Base-by-base conservation (phyloP, 129 eudicot species). In the Flaveria robusta region DNA sequence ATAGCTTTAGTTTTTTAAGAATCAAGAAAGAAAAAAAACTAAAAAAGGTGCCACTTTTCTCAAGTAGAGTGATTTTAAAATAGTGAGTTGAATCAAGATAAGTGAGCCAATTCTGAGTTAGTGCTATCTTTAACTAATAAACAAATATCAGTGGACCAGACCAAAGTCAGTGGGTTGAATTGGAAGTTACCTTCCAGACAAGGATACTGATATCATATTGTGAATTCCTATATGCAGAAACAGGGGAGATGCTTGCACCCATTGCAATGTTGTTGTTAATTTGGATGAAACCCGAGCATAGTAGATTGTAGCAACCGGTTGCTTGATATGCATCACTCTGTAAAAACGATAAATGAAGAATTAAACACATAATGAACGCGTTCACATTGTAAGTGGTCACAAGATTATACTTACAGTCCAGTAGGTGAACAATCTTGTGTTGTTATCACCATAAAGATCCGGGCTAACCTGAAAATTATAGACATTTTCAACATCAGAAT, bases 211-310 rank as follows among this genome's bases (percentile, higher is more conserved):
- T 90, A 85, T 90, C 92, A 75, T 85, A 90, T 69, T 92, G 96
- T 47, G 93, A 81, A 75, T 80, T 86, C 54, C 93, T 71, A 62
- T 31, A 85, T n/a, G 84, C 93, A 78, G 98, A 92, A 51, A 92
- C 93, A 19, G 96, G 98, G 71, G 96, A 92, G 83, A 92, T 89
- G 86, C 93, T 89, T 78, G 97, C 97, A 66, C 98, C 98, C 98
- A 92, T 89, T 78, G 96, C 96, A 68, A 89, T 82, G 63, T 87
- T 92, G 79, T 88, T 89, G 78, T 86, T 92, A 74, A 89, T 81
- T 81, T 92, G 97, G 54, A 92, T 89, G 77, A 92, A 92, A 20
- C 98, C 98, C 9, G 96, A 89, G 87, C 98, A 92, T 10, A 89
- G 85, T 22, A 92, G 85, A 62, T 92, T 92, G 84, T 92, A 92